These are phyloP conservation scores for Schizothecium vesticola DNA, from an alignment of 495 filamentous ascomycete genomes.

Conservation along the genomic window DNA sequence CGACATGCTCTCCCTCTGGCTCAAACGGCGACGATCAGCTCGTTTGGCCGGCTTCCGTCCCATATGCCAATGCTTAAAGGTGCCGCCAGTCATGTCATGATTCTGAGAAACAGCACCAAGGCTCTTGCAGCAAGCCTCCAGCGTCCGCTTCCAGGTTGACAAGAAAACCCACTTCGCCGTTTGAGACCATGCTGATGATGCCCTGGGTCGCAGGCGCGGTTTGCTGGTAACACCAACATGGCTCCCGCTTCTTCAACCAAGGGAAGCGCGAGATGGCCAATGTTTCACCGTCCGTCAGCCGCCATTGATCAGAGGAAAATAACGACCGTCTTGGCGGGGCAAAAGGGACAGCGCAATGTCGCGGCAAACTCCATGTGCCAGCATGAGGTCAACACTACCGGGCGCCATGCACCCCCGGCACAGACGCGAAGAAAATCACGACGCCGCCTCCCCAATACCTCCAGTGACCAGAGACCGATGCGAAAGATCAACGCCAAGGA, in stretches of 20 bases:
- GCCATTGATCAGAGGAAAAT: conserved; percentile 15
- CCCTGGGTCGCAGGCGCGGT: conserved; percentile 12
- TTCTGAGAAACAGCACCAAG: neutral
- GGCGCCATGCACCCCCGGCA: neutral
- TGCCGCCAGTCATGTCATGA: neutral
- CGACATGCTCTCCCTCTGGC: conserved; percentile 11
- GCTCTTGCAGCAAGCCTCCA: conserved; percentile 3
- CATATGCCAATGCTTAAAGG: conserved; percentile 11
- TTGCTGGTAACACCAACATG: conserved; percentile 5
- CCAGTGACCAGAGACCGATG: neutral
- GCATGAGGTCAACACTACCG: neutral
- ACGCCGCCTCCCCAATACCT: neutral
- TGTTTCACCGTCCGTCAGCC: conserved; percentile 23
- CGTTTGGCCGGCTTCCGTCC: conserved; percentile 9
- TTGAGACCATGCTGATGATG: conserved; percentile 24
- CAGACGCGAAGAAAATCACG: neutral
- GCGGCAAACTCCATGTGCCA: conserved; percentile 4
- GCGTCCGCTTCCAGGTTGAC: no score
- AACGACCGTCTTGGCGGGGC: conserved; percentile 9
- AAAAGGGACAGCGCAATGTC: conserved; percentile 13
- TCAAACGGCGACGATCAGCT: conserved; percentile 17
- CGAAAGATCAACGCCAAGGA: neutral
- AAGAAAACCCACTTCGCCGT: conserved; percentile 13
- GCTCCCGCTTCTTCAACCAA: conserved; percentile 16
- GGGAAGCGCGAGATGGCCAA: conserved; percentile 17